Evolutionary conservation across 768 basidiomycete genomes (phyloP).

Genomic region (Cyclocybe aegerita): DNA sequence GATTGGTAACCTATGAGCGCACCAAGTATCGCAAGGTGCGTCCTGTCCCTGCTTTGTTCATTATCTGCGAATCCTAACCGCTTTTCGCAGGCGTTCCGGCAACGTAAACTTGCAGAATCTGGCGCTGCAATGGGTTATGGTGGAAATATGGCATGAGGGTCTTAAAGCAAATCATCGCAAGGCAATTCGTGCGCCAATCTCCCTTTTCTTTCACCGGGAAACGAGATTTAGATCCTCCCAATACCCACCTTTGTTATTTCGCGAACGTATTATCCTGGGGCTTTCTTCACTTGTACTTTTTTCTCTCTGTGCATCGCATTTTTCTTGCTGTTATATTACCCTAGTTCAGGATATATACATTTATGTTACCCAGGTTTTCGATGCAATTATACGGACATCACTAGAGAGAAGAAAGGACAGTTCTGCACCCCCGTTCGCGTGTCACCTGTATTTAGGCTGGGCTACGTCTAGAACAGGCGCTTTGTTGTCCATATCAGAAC

Average conservation of each 20-base stretch:
- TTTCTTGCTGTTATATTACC: constrained; percentile 10
- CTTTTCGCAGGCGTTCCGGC: constrained; percentile 61
- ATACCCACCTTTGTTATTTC: constrained; percentile 8
- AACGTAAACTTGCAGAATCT: constrained; percentile 69
- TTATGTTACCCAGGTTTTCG: constrained; percentile 12
- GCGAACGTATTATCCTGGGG: constrained; percentile 2
- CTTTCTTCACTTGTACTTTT: neutral
- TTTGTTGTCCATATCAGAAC: too few relatives aligned
- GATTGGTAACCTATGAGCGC: constrained; percentile 84
- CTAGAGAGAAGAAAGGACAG: constrained; percentile 9
- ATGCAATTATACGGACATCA: constrained; percentile 12
- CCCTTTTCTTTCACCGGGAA: neutral
- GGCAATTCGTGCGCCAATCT: neutral
- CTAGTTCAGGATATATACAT: constrained; percentile 5
- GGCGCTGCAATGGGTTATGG: constrained; percentile 60
- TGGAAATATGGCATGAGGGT: constrained; percentile 34
- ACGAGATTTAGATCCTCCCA: neutral
- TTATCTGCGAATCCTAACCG: constrained; percentile 4
- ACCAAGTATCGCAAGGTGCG: constrained; percentile 82
- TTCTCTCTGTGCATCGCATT: constrained; percentile 11
- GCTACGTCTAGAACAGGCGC: too few relatives aligned
- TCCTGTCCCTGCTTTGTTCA: constrained; percentile 7
- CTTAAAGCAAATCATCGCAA: neutral
- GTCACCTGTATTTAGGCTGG: neutral
- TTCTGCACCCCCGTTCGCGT: neutral